A percentile compares a stretch with the other conserved stretches of the same genome.
phyloP scores from a whole-genome alignment of 148 eudicot species.

The Limonium bicolor region DNA sequence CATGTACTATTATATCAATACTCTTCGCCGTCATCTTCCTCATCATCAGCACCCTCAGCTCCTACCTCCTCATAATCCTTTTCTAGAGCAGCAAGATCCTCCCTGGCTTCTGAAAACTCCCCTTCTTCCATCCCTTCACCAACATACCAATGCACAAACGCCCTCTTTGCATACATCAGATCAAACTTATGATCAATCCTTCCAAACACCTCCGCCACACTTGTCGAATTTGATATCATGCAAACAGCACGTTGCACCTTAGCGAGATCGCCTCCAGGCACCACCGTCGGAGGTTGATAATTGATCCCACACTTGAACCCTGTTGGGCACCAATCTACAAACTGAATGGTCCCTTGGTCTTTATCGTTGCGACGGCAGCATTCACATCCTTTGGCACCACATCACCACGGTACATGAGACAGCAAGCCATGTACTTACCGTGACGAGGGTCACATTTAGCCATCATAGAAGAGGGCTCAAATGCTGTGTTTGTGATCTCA shows the following conservation, averaged over 20 bases:
- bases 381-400: conserved; percentile 36
- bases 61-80: conserved; percentile 15
- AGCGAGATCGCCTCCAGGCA: conserved; percentile 32
- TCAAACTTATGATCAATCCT: conserved; percentile 33
- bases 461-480: conserved; percentile 35
- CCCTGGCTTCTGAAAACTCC: conserved; percentile 32
- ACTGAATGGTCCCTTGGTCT: conserved; percentile 33
- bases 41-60: conserved; percentile 11
- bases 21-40: conserved; percentile 28
- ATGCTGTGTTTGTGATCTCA: conserved; percentile 28
- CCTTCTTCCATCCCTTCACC: conserved; percentile 49
- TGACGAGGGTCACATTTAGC: conserved; percentile 37
- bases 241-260: conserved; percentile 38
- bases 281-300: conserved; percentile 28
- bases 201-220: conserved; percentile 33
- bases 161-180: conserved; percentile 33
- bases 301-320: conserved; percentile 37
- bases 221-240: conserved; percentile 28
- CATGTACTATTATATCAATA: too few species aligned
- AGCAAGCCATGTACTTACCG: conserved; percentile 38
- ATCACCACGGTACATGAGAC: conserved; percentile 37
- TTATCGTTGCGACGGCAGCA: conserved; percentile 25
- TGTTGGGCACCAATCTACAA: conserved; percentile 34
- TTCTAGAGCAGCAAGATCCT: conserved; percentile 33
- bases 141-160: conserved; percentile 34